phyloP scores from a whole-genome alignment of 305 asterid genomes.

The Caryopteris hybrid region DNA sequence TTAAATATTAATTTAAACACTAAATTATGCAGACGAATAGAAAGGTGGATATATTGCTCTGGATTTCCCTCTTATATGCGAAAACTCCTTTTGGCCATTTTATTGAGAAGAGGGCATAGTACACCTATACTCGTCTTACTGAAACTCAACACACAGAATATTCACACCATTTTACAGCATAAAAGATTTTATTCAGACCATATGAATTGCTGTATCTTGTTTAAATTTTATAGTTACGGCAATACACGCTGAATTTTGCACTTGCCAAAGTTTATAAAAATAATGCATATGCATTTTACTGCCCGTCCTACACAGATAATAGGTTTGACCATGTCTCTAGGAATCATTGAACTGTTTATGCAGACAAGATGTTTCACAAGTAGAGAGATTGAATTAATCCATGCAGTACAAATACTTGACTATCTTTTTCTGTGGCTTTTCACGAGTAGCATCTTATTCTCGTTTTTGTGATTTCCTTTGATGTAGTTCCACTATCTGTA shows the following conservation, averaged over 20 bases:
- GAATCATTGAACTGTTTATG: too few relatives aligned
- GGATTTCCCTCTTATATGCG: not conserved
- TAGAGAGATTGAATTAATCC: too few relatives aligned
- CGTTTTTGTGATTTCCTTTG: not conserved
- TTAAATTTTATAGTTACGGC: too few relatives aligned
- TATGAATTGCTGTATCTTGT: too few relatives aligned
- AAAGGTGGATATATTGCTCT: not conserved
- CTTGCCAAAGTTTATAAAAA: too few relatives aligned
- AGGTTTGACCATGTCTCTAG: too few relatives aligned
- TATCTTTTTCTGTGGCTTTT: too few relatives aligned
- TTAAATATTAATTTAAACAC: not conserved
- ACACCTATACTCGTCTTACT: not conserved
- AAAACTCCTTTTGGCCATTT: not conserved
- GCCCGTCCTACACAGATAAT: too few relatives aligned
- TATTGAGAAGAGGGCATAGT: not conserved
- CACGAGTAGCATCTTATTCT: conserved; percentile 4
- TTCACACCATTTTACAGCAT: not conserved
- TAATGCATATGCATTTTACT: too few relatives aligned
- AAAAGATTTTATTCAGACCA: not conserved
- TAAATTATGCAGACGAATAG: not conserved
- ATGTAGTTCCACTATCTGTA: conserved; percentile 81
- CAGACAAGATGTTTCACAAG: too few relatives aligned
- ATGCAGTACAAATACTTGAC: too few relatives aligned
- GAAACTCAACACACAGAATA: not conserved
- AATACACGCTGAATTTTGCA: too few relatives aligned